Evolutionary conservation across 805 yeast species (phyloP).

Genomic region (Diddensiella transvaalensis): DNA sequence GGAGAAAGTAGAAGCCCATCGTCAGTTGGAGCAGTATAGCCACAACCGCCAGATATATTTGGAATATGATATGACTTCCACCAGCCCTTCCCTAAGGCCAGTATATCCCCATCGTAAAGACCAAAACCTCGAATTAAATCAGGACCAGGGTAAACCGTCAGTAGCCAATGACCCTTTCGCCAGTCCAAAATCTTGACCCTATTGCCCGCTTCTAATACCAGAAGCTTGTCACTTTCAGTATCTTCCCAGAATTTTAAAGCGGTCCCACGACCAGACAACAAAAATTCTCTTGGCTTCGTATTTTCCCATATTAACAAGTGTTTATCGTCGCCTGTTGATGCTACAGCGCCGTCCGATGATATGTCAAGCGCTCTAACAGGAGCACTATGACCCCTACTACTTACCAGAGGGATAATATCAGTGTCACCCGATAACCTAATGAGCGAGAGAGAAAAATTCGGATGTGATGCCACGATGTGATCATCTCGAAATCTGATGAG

Average conservation of each 20-base stretch:
- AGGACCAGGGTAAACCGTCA: slow-evolving; percentile 33
- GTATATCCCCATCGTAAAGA: slow-evolving; percentile 25
- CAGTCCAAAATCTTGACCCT: slow-evolving; percentile 35
- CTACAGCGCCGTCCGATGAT: slow-evolving; percentile 30
- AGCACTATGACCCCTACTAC: slow-evolving; percentile 23
- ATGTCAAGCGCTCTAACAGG: slow-evolving; percentile 34
- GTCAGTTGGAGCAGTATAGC: slow-evolving; percentile 29
- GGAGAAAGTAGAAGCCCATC: slow-evolving; percentile 12
- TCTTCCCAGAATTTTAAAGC: slow-evolving; percentile 36
- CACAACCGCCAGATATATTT: slow-evolving; percentile 34
- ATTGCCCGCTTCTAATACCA: slow-evolving; percentile 35
- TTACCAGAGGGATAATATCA: slow-evolving; percentile 5
- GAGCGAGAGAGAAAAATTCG: slow-evolving; percentile 22
- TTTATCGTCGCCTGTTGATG: slow-evolving; percentile 34
- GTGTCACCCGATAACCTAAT: slow-evolving; percentile 7
- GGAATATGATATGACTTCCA: slow-evolving; percentile 31
- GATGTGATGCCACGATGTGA: slow-evolving; percentile 24
- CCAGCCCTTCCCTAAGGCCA: slow-evolving; percentile 37
- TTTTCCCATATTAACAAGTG: slow-evolving; percentile 33
- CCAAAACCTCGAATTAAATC: slow-evolving; percentile 26
- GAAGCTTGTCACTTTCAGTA: slow-evolving; percentile 31
- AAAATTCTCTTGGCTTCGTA: slow-evolving; percentile 12
- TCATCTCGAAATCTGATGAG: slow-evolving; percentile 12
- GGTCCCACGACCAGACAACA: slow-evolving; percentile 27
- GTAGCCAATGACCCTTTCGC: slow-evolving; percentile 31